Conservation (phyloP, 2,329 filamentous ascomycete species). For the Penicillium capsulatum region DNA sequence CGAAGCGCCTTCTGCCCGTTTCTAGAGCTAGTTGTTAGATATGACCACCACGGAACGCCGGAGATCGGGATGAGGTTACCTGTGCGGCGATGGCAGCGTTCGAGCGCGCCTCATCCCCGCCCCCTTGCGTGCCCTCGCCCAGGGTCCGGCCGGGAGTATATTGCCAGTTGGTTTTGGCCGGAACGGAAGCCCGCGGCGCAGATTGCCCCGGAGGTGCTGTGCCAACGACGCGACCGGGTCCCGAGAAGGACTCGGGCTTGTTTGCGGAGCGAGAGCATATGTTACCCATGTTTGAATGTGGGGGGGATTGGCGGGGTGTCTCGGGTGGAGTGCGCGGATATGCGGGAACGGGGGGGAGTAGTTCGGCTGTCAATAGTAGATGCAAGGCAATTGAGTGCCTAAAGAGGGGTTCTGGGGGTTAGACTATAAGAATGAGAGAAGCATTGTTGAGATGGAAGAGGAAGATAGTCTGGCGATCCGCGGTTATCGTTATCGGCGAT, state of each 20-base stretch:
- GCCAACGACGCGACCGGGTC: conserved; percentile 68
- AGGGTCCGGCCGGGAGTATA: conserved; percentile 58
- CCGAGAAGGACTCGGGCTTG: conserved; percentile 60
- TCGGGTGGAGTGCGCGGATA: conserved; percentile 2
- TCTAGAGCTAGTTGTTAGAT: conserved; percentile 48
- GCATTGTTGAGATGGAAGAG: neutral
- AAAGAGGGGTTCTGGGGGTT: too few species aligned
- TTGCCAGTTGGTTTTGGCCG: conserved; percentile 41
- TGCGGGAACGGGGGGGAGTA: neutral
- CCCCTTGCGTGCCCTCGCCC: conserved; percentile 45
- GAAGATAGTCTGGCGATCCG: conserved; percentile 5
- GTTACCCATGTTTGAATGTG: conserved; percentile 65
- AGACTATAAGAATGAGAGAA: too few species aligned
- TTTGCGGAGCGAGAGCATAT: conserved; percentile 71
- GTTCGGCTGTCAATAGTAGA: neutral
- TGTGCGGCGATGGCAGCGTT: conserved; percentile 80
- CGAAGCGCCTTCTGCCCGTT: conserved; percentile 55
- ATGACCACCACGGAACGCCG: too few species aligned
- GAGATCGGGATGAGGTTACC: conserved; percentile 60
- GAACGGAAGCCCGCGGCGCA: conserved; percentile 50
- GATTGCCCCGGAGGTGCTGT: conserved; percentile 44
- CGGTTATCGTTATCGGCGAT: conserved; percentile 5
- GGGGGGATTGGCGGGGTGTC: conserved; percentile 1
- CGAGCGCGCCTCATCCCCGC: conserved; percentile 57
- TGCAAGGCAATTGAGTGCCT: too few species aligned